Evolutionary conservation across 371 early-diverging fungal genomes (phyloP).

Genomic region (Mortierella sp.): DNA sequence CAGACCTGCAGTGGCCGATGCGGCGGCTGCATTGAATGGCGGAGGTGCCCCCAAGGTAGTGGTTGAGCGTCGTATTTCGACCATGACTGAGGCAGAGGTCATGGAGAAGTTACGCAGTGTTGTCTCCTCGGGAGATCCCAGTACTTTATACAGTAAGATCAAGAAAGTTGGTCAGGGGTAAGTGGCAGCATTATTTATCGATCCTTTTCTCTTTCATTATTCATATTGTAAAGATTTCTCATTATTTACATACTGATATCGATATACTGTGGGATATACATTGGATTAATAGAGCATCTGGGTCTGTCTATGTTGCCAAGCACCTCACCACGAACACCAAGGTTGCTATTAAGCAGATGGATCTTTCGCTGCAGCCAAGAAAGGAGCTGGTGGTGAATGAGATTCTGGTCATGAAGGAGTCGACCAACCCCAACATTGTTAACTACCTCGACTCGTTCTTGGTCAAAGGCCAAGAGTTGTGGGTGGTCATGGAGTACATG

Average conservation of each 20-base stretch:
- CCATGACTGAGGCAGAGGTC: conserved; percentile 90
- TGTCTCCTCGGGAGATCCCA: conserved; percentile 92
- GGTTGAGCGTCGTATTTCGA: conserved; percentile 78
- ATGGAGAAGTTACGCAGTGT: conserved; percentile 89
- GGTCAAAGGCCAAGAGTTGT: conserved; percentile 83
- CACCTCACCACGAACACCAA: conserved; percentile 72
- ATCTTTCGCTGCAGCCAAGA: conserved; percentile 90
- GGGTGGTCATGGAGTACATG: conserved; percentile 99
- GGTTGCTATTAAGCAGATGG: conserved; percentile 99
- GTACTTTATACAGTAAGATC: conserved; percentile 84
- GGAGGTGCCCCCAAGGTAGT: conserved; percentile 60
- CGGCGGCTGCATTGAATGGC: conserved; percentile 48
- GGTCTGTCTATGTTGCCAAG: conserved; percentile 92
- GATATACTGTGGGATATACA: background rate
- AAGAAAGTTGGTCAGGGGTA: conserved; percentile 97
- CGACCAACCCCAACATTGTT: conserved; percentile 95
- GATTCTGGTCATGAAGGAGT: conserved; percentile 95
- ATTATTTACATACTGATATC: background rate
- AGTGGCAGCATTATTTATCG: too few relatives aligned
- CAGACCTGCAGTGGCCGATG: conserved; percentile 39
- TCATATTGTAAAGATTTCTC: background rate
- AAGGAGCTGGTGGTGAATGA: conserved; percentile 97
- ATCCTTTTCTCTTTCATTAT: background rate
- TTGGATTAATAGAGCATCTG: conserved; percentile 83
- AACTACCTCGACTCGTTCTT: conserved; percentile 93